phyloP scores from a whole-genome alignment of 805 yeast species.

The Yarrowia osloensis region DNA sequence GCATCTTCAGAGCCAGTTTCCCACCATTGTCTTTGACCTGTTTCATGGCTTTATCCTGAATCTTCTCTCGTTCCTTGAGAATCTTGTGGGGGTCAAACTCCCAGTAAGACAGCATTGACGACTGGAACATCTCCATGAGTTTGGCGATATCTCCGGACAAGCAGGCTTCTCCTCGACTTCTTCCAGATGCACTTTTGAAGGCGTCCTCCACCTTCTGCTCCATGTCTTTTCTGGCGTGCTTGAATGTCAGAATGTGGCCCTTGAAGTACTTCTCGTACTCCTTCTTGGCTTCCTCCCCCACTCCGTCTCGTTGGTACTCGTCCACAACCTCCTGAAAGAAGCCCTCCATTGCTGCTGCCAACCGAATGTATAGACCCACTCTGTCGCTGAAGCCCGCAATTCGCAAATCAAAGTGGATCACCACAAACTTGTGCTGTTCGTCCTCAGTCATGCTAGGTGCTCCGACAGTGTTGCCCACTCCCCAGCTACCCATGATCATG shows the following conservation, averaged over 20 bases:
- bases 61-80: conserved; percentile 22
- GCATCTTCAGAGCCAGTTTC: conserved; percentile 11
- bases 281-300: conserved; percentile 17
- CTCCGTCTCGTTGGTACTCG: conserved; percentile 32
- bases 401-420: conserved; percentile 34
- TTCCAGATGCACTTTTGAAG: conserved; percentile 9
- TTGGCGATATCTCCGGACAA: conserved; percentile 32
- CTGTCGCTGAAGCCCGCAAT: conserved; percentile 35
- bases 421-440: conserved; percentile 30
- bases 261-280: conserved; percentile 32
- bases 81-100: conserved; percentile 34
- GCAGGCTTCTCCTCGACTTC: conserved; percentile 5
- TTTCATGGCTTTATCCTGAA: conserved; percentile 24
- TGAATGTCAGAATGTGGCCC: conserved; percentile 35
- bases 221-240: conserved; percentile 33
- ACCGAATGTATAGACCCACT: conserved; percentile 33
- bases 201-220: conserved; percentile 30
- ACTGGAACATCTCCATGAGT: conserved; percentile 32
- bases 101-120: conserved; percentile 35
- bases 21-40: conserved; percentile 12
- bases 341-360: conserved; percentile 33
- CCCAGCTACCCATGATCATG: conserved; percentile 19
- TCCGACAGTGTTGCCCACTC: conserved; percentile 11
- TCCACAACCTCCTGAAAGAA: conserved; percentile 32
- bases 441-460: conserved; percentile 22